Percentiles rank a stretch among this genome's conserved stretches.
phyloP scores from a whole-genome alignment of 2,329 filamentous ascomycete genomes.

The Colletotrichum camelliae region DNA sequence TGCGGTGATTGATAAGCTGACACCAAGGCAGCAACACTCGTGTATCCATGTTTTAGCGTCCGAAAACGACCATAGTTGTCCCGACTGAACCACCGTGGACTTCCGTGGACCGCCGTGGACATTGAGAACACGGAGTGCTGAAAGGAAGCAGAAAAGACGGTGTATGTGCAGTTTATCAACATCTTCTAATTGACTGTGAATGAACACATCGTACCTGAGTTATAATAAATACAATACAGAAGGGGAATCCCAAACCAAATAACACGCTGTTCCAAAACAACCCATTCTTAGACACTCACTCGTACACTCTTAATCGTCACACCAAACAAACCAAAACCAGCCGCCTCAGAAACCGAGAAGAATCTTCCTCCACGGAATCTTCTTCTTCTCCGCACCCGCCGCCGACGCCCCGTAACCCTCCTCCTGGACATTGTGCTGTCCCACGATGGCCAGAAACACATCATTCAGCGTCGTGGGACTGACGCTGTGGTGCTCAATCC shows the following conservation, averaged over 20 bases:
- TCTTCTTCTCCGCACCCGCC: not conserved
- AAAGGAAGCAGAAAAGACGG: not conserved
- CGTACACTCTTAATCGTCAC: not conserved
- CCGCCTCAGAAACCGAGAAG: not conserved
- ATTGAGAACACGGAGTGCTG: not conserved
- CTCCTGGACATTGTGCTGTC: constrained; percentile 78
- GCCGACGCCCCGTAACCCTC: constrained; percentile 56
- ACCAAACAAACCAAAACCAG: not conserved
- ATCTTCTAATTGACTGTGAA: not conserved
- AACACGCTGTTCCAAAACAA: not conserved
- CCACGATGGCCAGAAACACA: constrained; percentile 87
- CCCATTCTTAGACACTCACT: not conserved
- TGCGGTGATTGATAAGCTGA: not conserved
- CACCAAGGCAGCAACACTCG: not conserved
- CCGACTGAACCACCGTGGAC: not conserved
- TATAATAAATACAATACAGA: not conserved
- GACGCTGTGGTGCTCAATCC: constrained; percentile 86
- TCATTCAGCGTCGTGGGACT: constrained; percentile 90
- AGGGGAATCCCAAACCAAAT: not conserved
- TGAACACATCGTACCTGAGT: not conserved
- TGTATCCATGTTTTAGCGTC: not conserved
- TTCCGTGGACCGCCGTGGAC: not conserved
- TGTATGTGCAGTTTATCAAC: not conserved
- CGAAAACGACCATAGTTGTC: not conserved
- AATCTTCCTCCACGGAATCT: constrained; percentile 5